Conservation (phyloP, 495 filamentous ascomycete genomes). For the Hypoxylon perforatum region DNA sequence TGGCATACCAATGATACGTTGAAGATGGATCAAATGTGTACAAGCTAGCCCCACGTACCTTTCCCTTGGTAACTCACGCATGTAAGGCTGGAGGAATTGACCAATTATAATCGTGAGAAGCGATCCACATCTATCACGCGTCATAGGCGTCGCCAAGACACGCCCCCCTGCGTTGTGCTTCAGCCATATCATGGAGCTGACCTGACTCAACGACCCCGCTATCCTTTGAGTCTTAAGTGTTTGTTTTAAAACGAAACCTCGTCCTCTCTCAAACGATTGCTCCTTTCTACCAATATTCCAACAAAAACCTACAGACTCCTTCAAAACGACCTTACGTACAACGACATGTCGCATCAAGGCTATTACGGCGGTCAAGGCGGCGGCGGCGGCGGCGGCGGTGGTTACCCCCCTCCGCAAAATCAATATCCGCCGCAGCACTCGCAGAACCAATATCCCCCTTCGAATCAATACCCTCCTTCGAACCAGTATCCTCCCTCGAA, state of each 20-base stretch:
- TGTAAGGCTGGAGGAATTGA: background rate
- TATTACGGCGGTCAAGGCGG: slow-evolving; percentile 40
- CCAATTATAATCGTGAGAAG: background rate
- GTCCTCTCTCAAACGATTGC: background rate
- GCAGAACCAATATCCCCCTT: slow-evolving; percentile 29
- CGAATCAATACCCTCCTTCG: slow-evolving; percentile 26
- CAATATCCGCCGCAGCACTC: slow-evolving; percentile 18
- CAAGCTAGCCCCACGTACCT: background rate
- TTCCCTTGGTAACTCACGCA: background rate
- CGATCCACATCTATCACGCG: too few relatives aligned
- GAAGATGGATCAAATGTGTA: background rate
- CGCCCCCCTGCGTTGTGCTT: background rate
- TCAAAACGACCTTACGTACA: background rate
- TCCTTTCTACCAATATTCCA: background rate
- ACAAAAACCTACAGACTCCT: background rate
- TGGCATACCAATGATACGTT: too few relatives aligned
- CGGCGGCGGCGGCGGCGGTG: slow-evolving; percentile 26
- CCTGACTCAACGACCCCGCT: background rate
- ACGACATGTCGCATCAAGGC: slow-evolving; percentile 41
- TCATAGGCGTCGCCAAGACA: background rate
- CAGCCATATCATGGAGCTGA: background rate
- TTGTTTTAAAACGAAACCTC: background rate
- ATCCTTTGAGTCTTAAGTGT: background rate
- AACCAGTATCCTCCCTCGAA: slow-evolving; percentile 35
- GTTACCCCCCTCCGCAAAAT: slow-evolving; percentile 30